Base-by-base conservation (phyloP, 2,329 filamentous ascomycete species). In the Aspergillus arachidicola region DNA sequence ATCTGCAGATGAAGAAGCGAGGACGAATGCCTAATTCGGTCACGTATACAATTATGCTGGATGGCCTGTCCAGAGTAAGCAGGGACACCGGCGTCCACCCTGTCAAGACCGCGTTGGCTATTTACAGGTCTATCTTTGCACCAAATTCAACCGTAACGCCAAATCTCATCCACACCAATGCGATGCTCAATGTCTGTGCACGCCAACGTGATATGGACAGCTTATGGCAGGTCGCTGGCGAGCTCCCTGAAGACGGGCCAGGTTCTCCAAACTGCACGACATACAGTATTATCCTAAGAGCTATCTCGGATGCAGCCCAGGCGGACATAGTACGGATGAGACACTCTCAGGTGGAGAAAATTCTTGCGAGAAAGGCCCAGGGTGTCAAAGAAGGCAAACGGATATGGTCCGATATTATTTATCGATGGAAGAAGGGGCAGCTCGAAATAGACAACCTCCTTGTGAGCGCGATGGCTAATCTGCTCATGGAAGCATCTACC, bases 1-100 rank as follows among this genome's bases (percentile, higher is more conserved):
- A 41, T 34, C 53, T 63, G 14, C 69, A 92, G 91, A 98, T 99
- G 94, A 99, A 98, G 81, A 98, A 98, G 80, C 86, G 93, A 65
- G 89, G 84, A 6, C 91, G 96, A 71, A 83, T 86, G 30, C 94
- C 95, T 1, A 94, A 94, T 74, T 85, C 87, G 4, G 86, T 90
- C 71, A 97, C 95, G 0, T 97, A 91, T 74, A 95, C 92, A 21
- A 89, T 92, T 62, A 86, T 98, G 63, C 88, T 99, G 68, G 84
- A 87, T 57, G 94, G 93, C 34, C 87, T 94, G 60, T 85, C 89
- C 46, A 79, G 83, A 48, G 87, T 89, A 19, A 74, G 84, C 1
- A 85, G 90, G 51, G 60, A 62, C n/a, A 12, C 61, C 63, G 78
- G 83, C 0, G 81, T 85, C 50, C 76, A 86, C 34, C 88, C 88